phyloP scores from a whole-genome alignment of 2,329 filamentous ascomycete genomes.

The Colletotrichum sp. region DNA sequence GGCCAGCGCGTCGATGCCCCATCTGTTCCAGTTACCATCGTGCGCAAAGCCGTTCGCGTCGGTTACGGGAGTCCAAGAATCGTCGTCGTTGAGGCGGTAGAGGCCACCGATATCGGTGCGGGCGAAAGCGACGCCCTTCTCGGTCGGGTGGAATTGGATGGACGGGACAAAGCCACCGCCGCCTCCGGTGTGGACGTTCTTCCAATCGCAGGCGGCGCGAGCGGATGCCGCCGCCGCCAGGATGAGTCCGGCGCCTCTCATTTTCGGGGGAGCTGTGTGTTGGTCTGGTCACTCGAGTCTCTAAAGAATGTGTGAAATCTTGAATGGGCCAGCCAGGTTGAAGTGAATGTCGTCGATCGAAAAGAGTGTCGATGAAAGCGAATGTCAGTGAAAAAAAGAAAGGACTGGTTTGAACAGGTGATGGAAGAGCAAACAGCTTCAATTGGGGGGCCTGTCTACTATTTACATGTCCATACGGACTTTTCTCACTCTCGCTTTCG shows the following conservation, averaged over 20 bases:
- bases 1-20: constrained; percentile 63
- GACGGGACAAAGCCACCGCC: constrained; percentile 63
- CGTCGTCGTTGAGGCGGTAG: constrained; percentile 59
- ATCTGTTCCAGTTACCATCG: constrained; percentile 54
- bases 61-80: constrained; percentile 60
- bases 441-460: background rate
- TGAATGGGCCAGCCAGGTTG: background rate
- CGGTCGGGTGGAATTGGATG: constrained; percentile 61
- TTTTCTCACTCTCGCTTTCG: background rate
- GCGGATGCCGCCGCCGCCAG: constrained; percentile 26
- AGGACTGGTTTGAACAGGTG: background rate
- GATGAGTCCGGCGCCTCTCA: constrained; percentile 15
- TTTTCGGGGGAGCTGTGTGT: background rate
- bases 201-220: constrained; percentile 45
- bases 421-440: background rate
- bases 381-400: background rate
- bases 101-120: constrained; percentile 63
- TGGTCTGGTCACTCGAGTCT: background rate
- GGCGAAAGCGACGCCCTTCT: constrained; percentile 57
- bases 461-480: background rate
- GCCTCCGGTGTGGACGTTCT: constrained; percentile 58
- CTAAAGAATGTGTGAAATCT: background rate
- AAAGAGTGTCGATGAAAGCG: background rate
- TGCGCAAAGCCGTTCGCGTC: constrained; percentile 44
- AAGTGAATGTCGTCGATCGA: background rate